Evolutionary conservation across 2,329 filamentous ascomycete genomes (phyloP).

Genomic region (Cercospora nicotianae): DNA sequence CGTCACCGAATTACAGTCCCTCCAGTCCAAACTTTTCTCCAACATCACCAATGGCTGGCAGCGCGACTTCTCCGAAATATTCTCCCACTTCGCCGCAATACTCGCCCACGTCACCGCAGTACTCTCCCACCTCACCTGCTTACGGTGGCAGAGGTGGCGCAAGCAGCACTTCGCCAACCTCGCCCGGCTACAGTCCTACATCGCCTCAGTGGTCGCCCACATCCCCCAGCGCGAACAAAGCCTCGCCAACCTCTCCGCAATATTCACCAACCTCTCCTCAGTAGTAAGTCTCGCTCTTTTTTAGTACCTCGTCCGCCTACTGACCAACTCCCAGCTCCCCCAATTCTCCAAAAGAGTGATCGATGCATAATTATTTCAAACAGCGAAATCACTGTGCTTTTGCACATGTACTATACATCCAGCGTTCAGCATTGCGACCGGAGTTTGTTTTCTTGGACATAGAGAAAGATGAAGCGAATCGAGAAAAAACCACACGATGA

Average conservation of each 20-base stretch:
- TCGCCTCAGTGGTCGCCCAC: conserved; percentile 61
- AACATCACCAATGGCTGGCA: conserved; percentile 9
- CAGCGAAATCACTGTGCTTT: neutral
- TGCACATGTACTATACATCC: conserved; percentile 6
- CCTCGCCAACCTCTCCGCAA: conserved; percentile 53
- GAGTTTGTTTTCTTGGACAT: conserved; percentile 24
- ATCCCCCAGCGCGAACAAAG: conserved; percentile 37
- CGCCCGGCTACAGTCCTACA: conserved; percentile 56
- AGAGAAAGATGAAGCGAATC: conserved; percentile 23
- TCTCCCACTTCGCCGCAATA: conserved; percentile 42
- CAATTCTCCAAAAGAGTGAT: conserved; percentile 9
- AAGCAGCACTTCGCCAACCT: conserved; percentile 37
- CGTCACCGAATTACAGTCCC: conserved; percentile 43
- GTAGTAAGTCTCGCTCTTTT: neutral
- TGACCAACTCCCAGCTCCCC: conserved; percentile 7
- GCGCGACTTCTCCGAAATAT: conserved; percentile 37
- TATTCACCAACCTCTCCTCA: conserved; percentile 33
- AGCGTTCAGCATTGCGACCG: conserved; percentile 26
- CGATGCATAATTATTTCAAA: neutral
- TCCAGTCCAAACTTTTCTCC: conserved; percentile 39
- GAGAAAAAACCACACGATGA: neutral
- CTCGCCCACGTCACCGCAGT: conserved; percentile 63
- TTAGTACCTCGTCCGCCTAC: conserved; percentile 29
- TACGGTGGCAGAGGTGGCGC: conserved; percentile 8
- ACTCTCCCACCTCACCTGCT: conserved; percentile 61